Conservation (phyloP, 2,329 filamentous ascomycete species). For the Fusarium sp. region DNA sequence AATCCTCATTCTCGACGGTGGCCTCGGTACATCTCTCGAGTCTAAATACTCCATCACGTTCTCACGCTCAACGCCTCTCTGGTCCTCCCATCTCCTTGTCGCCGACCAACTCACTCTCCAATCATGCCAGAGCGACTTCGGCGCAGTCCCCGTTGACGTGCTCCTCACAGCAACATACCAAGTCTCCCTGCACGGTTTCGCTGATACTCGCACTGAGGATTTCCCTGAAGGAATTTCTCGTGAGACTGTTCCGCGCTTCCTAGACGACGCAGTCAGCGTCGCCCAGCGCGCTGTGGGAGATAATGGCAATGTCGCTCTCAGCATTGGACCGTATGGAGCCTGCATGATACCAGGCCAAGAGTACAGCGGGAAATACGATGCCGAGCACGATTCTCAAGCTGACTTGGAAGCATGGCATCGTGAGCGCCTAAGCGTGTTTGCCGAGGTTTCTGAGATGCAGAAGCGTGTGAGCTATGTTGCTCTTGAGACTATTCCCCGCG, state of each 20-base stretch:
- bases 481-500: conserved; percentile 76
- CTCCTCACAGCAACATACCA: conserved; percentile 80
- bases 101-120: conserved; percentile 66
- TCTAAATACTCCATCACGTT: conserved; percentile 70
- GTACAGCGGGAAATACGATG: conserved; percentile 74
- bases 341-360: conserved; percentile 77
- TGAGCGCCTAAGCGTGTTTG: conserved; percentile 68
- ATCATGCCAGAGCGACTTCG: conserved; percentile 71
- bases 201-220: conserved; percentile 60
- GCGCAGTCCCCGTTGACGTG: conserved; percentile 71
- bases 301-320: conserved; percentile 65
- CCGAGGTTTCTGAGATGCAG: conserved; percentile 55
- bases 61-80: conserved; percentile 69
- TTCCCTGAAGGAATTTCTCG: conserved; percentile 62
- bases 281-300: conserved; percentile 55
- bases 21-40: conserved; percentile 77
- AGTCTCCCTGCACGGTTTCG: conserved; percentile 70
- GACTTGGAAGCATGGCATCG: conserved; percentile 71
- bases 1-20: conserved; percentile 74
- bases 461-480: conserved; percentile 69
- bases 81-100: conserved; percentile 78
- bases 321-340: conserved; percentile 77
- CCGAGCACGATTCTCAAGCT: conserved; percentile 59
- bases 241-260: conserved; percentile 57
- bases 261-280: conserved; percentile 63